A percentile compares a stretch with the other conserved stretches of the same genome.
These are phyloP conservation scores for Exserohilum turcica DNA, from an alignment of 2,329 filamentous ascomycete genomes.

Conservation along the genomic window DNA sequence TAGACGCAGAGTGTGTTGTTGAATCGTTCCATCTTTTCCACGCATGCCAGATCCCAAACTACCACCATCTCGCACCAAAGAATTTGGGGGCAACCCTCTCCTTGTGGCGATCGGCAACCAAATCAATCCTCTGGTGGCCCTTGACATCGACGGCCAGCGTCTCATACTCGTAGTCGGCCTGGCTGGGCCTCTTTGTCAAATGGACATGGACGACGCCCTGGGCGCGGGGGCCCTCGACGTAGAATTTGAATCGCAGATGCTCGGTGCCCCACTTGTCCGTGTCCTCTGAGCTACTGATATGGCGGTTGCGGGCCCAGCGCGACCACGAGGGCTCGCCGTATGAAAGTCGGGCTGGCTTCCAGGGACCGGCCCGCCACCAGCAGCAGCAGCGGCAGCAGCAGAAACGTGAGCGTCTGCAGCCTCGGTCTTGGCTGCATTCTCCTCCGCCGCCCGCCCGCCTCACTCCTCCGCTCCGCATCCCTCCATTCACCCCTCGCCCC, in stretches of 20 bases:
- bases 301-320: conserved; percentile 74
- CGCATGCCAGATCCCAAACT: neutral
- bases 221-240: conserved; percentile 78
- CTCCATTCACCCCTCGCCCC: conserved; percentile 6
- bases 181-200: conserved; percentile 70
- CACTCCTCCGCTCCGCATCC: conserved; percentile 16
- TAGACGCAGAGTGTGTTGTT: no score
- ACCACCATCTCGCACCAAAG: conserved; percentile 47
- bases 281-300: conserved; percentile 65
- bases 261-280: conserved; percentile 77
- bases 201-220: conserved; percentile 77
- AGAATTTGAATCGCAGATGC: conserved; percentile 82
- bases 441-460: conserved; percentile 9
- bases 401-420: conserved; percentile 18
- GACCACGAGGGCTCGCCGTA: conserved; percentile 81
- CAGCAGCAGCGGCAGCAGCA: no score
- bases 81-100: conserved; percentile 42
- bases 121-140: conserved; percentile 60
- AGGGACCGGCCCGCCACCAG: conserved; percentile 23
- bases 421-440: conserved; percentile 23
- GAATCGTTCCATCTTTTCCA: no score
- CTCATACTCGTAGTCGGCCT: conserved; percentile 75
- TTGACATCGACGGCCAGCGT: conserved; percentile 80
- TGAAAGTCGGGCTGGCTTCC: conserved; percentile 49
- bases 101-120: conserved; percentile 36